Conservation (phyloP, 768 basidiomycete species). For the Porpolomopsis calyptriformis region DNA sequence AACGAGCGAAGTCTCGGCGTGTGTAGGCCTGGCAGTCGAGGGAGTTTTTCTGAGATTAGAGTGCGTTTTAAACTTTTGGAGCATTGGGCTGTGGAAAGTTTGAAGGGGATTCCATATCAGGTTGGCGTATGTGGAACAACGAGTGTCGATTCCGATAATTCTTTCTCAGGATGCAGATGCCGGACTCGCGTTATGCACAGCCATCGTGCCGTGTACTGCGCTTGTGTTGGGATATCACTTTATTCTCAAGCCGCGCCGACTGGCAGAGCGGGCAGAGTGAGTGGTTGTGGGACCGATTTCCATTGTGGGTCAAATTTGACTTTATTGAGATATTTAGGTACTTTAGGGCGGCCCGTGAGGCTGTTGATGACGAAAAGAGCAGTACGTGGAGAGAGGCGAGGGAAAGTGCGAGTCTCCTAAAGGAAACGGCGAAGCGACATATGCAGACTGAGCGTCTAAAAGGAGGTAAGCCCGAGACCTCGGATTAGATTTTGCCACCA, state of each 20-base stretch:
- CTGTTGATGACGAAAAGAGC: conserved; percentile 48
- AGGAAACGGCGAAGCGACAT: conserved; percentile 56
- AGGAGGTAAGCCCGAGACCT: conserved; percentile 43
- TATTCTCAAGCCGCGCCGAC: conserved; percentile 44
- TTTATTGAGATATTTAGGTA: conserved; percentile 31
- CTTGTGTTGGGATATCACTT: conserved; percentile 46
- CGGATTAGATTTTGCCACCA: conserved; percentile 1
- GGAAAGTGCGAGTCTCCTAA: conserved; percentile 51
- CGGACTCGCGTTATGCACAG: conserved; percentile 38
- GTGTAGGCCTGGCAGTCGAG: conserved; percentile 31
- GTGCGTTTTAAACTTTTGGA: conserved; percentile 30
- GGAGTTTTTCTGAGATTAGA: conserved; percentile 47
- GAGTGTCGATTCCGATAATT: conserved; percentile 44
- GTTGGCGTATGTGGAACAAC: conserved; percentile 46
- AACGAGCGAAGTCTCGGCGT: conserved; percentile 32
- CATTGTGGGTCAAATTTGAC: background rate
- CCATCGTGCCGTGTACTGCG: conserved; percentile 45
- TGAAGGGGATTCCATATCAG: conserved; percentile 23
- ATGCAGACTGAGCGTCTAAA: conserved; percentile 51
- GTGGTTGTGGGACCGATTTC: conserved; percentile 14
- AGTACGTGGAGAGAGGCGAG: conserved; percentile 54
- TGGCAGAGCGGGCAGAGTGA: conserved; percentile 43
- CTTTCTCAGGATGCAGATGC: conserved; percentile 41
- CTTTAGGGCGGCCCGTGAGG: conserved; percentile 53
- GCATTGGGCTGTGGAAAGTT: conserved; percentile 8